Conservation (phyloP, 2,329 filamentous ascomycete species). For the Peltaster fructicola region DNA sequence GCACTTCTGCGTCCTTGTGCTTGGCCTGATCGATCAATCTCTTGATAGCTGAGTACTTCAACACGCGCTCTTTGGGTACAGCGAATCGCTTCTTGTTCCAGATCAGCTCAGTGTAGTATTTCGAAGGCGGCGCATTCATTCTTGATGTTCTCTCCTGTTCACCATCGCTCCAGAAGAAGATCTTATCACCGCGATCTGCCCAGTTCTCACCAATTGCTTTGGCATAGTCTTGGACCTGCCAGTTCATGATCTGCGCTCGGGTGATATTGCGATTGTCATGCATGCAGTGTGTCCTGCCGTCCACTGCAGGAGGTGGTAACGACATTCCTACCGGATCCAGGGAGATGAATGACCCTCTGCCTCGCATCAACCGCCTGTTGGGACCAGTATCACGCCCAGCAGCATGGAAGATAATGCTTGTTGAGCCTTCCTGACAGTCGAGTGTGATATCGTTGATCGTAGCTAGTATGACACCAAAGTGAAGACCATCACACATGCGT, state of each 20-base stretch:
- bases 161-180: slow-evolving; percentile 8
- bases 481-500: slow-evolving; percentile 20
- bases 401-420: slow-evolving; percentile 20
- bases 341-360: slow-evolving; percentile 7
- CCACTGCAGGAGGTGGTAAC: slow-evolving; percentile 6
- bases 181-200: too few relatives aligned
- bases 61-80: slow-evolving; percentile 14
- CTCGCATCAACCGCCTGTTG: slow-evolving; percentile 1
- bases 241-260: slow-evolving; percentile 15
- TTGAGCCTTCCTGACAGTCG: slow-evolving; percentile 10
- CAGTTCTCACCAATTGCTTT: too few relatives aligned
- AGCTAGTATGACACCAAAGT: slow-evolving; percentile 24
- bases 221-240: slow-evolving; percentile 15
- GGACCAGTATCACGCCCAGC: slow-evolving; percentile 1
- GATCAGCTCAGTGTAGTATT: slow-evolving; percentile 21
- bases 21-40: slow-evolving; percentile 16
- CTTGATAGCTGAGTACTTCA: slow-evolving; percentile 15
- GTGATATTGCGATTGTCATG: slow-evolving; percentile 15
- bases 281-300: slow-evolving; percentile 15
- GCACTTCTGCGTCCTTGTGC: slow-evolving; percentile 17
- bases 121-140: slow-evolving; percentile 14
- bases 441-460: slow-evolving; percentile 20
- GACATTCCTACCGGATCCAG: slow-evolving; percentile 8
- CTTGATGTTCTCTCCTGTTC: too few relatives aligned
- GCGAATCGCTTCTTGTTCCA: slow-evolving; percentile 20